Evolutionary conservation across 2,329 filamentous ascomycete species (phyloP).

Genomic region (Nemania sp.): DNA sequence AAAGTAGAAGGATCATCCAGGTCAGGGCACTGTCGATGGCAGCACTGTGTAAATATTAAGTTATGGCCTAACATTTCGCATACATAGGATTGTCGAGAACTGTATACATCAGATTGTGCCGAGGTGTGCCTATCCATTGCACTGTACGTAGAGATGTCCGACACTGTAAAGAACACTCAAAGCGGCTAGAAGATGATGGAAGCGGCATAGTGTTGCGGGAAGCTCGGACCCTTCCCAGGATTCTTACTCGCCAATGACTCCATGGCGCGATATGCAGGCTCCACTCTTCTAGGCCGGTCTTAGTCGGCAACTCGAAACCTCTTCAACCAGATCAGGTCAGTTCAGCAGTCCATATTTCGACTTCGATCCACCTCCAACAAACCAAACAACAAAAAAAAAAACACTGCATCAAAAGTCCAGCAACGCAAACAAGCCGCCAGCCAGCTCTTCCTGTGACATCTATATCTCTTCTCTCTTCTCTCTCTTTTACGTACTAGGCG

Average conservation of each 20-base stretch:
- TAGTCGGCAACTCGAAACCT: constrained; percentile 11
- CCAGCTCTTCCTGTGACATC: too few relatives aligned
- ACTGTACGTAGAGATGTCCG: background rate
- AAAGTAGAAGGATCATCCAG: background rate
- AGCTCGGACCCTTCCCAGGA: constrained; percentile 18
- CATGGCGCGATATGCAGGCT: constrained; percentile 20
- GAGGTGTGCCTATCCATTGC: too few relatives aligned
- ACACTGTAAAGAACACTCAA: background rate
- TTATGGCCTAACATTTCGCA: too few relatives aligned
- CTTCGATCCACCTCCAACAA: too few relatives aligned
- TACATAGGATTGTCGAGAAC: too few relatives aligned
- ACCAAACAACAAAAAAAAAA: too few relatives aligned
- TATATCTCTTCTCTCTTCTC: too few relatives aligned
- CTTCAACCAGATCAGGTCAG: constrained; percentile 11
- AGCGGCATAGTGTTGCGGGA: constrained; percentile 9
- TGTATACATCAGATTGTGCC: too few relatives aligned
- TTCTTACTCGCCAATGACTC: constrained; percentile 27
- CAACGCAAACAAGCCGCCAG: too few relatives aligned
- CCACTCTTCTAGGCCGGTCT: constrained; percentile 4
- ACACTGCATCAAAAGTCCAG: too few relatives aligned
- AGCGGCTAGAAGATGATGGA: constrained; percentile 4
- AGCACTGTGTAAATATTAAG: constrained; percentile 1
- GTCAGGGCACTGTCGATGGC: background rate
- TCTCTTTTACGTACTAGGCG: too few relatives aligned
- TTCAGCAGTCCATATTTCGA: background rate